Base-by-base conservation (phyloP, 2,329 filamentous ascomycete species). In the Beauveria sp. region DNA sequence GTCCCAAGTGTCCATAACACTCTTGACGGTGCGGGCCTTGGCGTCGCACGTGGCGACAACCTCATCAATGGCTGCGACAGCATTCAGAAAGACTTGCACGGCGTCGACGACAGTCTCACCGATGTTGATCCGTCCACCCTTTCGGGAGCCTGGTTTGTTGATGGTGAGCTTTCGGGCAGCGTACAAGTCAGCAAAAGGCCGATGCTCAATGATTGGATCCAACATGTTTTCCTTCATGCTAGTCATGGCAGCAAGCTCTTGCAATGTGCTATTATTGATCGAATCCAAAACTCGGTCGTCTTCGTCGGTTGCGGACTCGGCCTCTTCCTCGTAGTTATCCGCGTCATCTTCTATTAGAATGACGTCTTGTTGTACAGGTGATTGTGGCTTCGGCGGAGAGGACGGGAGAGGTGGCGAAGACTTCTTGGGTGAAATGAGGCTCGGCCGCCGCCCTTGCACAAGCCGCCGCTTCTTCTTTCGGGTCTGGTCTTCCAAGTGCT, bases 211-310 rank as follows among this genome's bases (percentile, higher is more conserved):
- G 60, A 97, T 81, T 16, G 84, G 74, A 48, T 87, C 80, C 1
- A 92, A 86, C 52, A 87, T 80, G 6, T 86, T 84, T 65, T 88
- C 82, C 41, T 88, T 87, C 63, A 89, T 85, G 37, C 86, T 87
- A 0, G 91, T 91, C 63, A 97, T 87, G 66, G 96, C 92, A 2
- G 89, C 84, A 47, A 99, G 82, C 61, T 93, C 90, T 41, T 87
- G 83, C 10, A 84, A 77, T 5, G 85, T 84, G 71, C 90, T 94
- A 0, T 80, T 85, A 69, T 97, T 97, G 73, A 99, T 86, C 68
- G 92, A 96, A 8, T 86, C 81, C 30, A 97, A 77, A 7, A 97
- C 83, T 54, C 73, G 71, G 53, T 74, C 71, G 44, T 71, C 71
- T 44, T 72, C 72, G 5, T 70, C 65, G 3, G 57, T 66, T 1